phyloP scores from a whole-genome alignment of 2,329 filamentous ascomycete species.

The Alternaria incomplexa region DNA sequence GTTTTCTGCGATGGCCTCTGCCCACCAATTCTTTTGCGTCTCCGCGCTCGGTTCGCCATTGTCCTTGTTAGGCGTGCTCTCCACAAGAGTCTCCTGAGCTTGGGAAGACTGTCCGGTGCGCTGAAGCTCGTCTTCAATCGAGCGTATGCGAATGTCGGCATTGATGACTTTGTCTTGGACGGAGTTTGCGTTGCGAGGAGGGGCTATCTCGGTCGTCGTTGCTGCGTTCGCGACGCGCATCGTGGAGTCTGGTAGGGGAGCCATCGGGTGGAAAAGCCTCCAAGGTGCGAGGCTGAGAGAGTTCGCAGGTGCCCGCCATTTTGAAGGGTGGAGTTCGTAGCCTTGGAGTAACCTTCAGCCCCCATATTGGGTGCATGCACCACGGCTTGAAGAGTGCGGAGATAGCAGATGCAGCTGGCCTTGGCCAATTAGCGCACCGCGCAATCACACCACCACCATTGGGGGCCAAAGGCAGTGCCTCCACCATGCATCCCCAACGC shows the following conservation, averaged over 20 bases:
- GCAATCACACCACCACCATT: background rate
- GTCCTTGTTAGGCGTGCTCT: background rate
- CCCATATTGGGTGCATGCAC: constrained; percentile 29
- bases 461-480: constrained; percentile 27
- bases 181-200: constrained; percentile 17
- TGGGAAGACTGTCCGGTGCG: background rate
- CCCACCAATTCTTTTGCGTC: constrained; percentile 40
- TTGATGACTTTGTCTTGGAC: constrained; percentile 31
- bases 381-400: constrained; percentile 5
- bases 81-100: background rate
- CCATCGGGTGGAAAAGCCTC: constrained; percentile 10
- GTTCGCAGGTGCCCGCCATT: constrained; percentile 25
- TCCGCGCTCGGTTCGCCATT: background rate
- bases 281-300: constrained; percentile 12
- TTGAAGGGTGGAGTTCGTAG: constrained; percentile 15
- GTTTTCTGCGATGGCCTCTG: constrained; percentile 28
- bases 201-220: constrained; percentile 21
- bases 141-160: constrained; percentile 32
- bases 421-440: constrained; percentile 1
- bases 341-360: constrained; percentile 27
- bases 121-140: constrained; percentile 22
- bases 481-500: background rate
- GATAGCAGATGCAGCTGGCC: background rate
- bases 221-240: constrained; percentile 18
- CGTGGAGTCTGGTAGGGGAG: constrained; percentile 6